Percentiles rank a stretch among this genome's conserved stretches.
phyloP scores from a whole-genome alignment of 2,329 filamentous ascomycete genomes.

The Aquanectria penicillioides region DNA sequence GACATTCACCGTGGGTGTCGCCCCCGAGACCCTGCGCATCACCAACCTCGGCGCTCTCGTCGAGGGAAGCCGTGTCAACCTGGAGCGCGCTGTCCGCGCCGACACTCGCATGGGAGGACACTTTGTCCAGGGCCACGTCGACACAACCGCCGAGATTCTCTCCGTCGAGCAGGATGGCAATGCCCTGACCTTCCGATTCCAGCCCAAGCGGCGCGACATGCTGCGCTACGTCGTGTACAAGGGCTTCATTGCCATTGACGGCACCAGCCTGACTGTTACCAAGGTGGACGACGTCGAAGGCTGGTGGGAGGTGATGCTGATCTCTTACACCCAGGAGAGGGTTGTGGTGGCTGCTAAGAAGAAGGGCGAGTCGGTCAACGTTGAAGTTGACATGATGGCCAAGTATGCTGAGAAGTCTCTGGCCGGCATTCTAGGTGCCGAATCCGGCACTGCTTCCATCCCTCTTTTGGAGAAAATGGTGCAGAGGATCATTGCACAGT shows the following conservation, averaged over 20 bases:
- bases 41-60: slow-evolving; percentile 88
- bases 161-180: slow-evolving; percentile 85
- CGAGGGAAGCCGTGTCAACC: slow-evolving; percentile 78
- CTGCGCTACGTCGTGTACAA: slow-evolving; percentile 94
- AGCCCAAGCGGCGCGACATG: slow-evolving; percentile 74
- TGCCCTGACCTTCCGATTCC: slow-evolving; percentile 85
- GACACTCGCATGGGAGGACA: slow-evolving; percentile 97
- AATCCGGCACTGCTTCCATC: slow-evolving; percentile 60
- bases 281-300: slow-evolving; percentile 80
- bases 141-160: slow-evolving; percentile 83
- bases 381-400: slow-evolving; percentile 89
- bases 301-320: slow-evolving; percentile 98
- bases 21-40: slow-evolving; percentile 93
- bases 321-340: slow-evolving; percentile 94
- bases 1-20: slow-evolving; percentile 90
- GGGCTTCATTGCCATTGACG: slow-evolving; percentile 93
- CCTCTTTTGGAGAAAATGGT: slow-evolving; percentile 78
- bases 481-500: slow-evolving; percentile 78
- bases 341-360: slow-evolving; percentile 84
- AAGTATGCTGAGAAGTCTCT: slow-evolving; percentile 94
- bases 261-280: slow-evolving; percentile 93
- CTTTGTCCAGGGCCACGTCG: slow-evolving; percentile 97
- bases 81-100: slow-evolving; percentile 91
- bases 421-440: slow-evolving; percentile 71
- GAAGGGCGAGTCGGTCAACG: slow-evolving; percentile 83